These are phyloP conservation scores for Yamadazyma nakazawae DNA, from an alignment of 805 yeast genomes.

Conservation along the genomic window DNA sequence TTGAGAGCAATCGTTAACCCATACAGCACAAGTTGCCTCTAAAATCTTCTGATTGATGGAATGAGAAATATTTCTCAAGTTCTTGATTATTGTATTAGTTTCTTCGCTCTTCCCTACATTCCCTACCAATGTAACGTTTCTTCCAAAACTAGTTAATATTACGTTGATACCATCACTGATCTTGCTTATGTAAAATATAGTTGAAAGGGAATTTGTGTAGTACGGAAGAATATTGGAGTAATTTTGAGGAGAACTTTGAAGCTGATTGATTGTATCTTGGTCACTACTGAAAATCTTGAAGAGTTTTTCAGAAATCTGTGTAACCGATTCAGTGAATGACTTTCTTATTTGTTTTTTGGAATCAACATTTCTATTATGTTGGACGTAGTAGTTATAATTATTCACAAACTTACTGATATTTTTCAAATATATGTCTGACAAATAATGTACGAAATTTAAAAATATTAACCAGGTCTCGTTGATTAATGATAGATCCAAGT, in stretches of 20 bases:
- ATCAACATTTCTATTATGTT: constrained; percentile 26
- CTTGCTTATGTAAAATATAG: constrained; percentile 33
- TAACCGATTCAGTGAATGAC: constrained; percentile 23
- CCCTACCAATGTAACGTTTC: constrained; percentile 30
- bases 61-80: constrained; percentile 28
- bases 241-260: constrained; percentile 34
- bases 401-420: constrained; percentile 33
- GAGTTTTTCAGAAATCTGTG: constrained; percentile 24
- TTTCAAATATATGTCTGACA: constrained; percentile 28
- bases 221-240: constrained; percentile 37
- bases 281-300: constrained; percentile 28
- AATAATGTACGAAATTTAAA: constrained; percentile 31
- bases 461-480: constrained; percentile 45
- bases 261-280: constrained; percentile 24
- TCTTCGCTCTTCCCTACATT: constrained; percentile 29
- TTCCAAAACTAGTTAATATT: constrained; percentile 31
- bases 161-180: constrained; percentile 25
- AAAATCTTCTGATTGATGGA: constrained; percentile 36
- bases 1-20: constrained; percentile 46
- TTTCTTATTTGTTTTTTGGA: constrained; percentile 26
- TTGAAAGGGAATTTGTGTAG: constrained; percentile 39
- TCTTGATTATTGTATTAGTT: constrained; percentile 35
- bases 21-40: constrained; percentile 41
- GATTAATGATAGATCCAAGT: constrained; percentile 38
- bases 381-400: constrained; percentile 35